These are phyloP conservation scores for Ambrosia artemisiifolia DNA, from an alignment of 129 eudicot species.

Conservation along the genomic window DNA sequence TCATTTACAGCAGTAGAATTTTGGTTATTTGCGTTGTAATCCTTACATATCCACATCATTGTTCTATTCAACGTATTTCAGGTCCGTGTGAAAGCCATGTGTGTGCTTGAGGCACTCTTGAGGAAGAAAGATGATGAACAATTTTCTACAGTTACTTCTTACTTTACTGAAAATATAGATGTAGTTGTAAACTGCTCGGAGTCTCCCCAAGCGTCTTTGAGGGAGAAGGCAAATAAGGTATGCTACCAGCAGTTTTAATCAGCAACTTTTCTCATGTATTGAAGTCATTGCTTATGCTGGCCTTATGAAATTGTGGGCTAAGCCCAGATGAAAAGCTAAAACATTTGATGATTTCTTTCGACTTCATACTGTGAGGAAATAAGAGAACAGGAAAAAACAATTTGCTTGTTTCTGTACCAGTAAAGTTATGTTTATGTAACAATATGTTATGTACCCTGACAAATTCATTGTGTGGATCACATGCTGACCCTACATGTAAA, in stretches of 20 bases:
- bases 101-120: constrained; percentile 91
- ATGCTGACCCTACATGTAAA: background rate
- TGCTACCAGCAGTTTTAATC: constrained; percentile 7
- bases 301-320: constrained; percentile 10
- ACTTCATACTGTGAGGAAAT: constrained; percentile 1
- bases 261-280: background rate
- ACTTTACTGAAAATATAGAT: constrained; percentile 64
- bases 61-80: constrained; percentile 26
- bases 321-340: background rate
- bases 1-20: background rate
- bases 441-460: background rate
- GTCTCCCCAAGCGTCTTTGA: constrained; percentile 94
- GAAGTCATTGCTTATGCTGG: background rate
- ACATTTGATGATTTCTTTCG: background rate
- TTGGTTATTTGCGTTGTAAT: background rate
- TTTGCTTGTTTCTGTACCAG: background rate
- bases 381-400: background rate
- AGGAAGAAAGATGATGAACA: constrained; percentile 67
- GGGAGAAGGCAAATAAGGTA: constrained; percentile 89
- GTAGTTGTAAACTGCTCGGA: constrained; percentile 72
- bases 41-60: background rate
- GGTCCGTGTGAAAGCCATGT: constrained; percentile 94
- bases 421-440: constrained; percentile 2
- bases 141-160: constrained; percentile 45
- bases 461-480: background rate